Evolutionary conservation across 2,329 filamentous ascomycete species (phyloP).

Genomic region (Fusarium mangiferae): DNA sequence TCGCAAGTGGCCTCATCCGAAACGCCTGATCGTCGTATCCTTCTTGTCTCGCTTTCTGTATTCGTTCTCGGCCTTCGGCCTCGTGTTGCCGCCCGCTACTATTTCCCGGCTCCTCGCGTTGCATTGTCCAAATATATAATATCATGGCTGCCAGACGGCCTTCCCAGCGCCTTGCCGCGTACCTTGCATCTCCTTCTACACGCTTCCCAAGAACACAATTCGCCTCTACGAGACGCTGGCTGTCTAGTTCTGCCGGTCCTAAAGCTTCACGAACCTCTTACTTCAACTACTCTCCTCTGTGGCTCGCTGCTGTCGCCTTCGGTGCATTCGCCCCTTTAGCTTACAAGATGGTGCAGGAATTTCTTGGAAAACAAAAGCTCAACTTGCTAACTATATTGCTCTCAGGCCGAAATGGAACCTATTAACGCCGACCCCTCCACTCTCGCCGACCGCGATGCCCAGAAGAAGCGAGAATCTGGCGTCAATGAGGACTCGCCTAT

Average conservation of each 20-base stretch:
- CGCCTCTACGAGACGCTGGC: conserved; percentile 39
- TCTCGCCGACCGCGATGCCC: conserved; percentile 85
- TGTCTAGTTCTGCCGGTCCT: conserved; percentile 40
- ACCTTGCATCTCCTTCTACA: conserved; percentile 42
- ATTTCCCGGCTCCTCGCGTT: conserved; percentile 16
- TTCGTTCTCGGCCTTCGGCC: conserved; percentile 16
- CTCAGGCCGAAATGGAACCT: conserved; percentile 55
- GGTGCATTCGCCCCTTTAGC: conserved; percentile 63
- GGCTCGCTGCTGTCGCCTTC: conserved; percentile 56
- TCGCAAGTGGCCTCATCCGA: conserved; percentile 41
- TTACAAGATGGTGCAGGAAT: conserved; percentile 66
- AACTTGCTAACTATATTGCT: conserved; percentile 25
- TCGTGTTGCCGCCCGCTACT: conserved; percentile 4
- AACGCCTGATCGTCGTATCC: conserved; percentile 39
- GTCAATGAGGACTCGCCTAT: conserved; percentile 86
- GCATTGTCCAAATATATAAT: conserved; percentile 35
- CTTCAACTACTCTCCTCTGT: conserved; percentile 37
- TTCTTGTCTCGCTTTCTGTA: conserved; percentile 20
- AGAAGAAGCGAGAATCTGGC: conserved; percentile 75
- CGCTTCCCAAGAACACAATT: conserved; percentile 43
- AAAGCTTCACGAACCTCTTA: conserved; percentile 33
- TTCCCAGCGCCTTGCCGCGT: conserved; percentile 46
- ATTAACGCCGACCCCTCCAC: conserved; percentile 69
- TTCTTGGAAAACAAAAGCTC: not conserved
- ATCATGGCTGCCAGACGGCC: conserved; percentile 48